Percentiles rank a stretch among this genome's conserved stretches.
phyloP scores from a whole-genome alignment of 2,329 filamentous ascomycete species.

The Claviceps purpurea region DNA sequence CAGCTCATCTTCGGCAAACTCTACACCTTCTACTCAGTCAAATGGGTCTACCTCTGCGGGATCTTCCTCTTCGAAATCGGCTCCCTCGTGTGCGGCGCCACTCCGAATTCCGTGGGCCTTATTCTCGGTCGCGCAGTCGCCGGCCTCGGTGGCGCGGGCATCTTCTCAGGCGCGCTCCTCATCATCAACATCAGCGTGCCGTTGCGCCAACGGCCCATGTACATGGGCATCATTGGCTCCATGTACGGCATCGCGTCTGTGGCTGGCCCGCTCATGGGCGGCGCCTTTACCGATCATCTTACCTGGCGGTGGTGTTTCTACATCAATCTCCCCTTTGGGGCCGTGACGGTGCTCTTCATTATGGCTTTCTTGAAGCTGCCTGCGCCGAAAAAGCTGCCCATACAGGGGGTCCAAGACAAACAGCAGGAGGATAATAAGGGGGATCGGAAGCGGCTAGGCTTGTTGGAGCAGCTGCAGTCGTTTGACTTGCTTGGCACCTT shows the following conservation, averaged over 20 bases:
- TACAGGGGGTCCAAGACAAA: slow-evolving; percentile 2
- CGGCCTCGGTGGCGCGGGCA: slow-evolving; percentile 29
- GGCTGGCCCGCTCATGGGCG: slow-evolving; percentile 21
- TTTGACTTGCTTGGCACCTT: slow-evolving; percentile 15
- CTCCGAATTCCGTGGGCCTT: slow-evolving; percentile 19
- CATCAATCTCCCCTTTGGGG: slow-evolving; percentile 26
- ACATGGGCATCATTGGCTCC: slow-evolving; percentile 22
- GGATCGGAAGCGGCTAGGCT: slow-evolving; percentile 3
- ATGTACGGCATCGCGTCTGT: slow-evolving; percentile 34
- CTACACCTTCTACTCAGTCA: slow-evolving; percentile 27
- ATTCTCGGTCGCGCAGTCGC: slow-evolving; percentile 23
- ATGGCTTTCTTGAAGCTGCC: slow-evolving; percentile 9
- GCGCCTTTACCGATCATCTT: slow-evolving; percentile 21
- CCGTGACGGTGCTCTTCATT: slow-evolving; percentile 20
- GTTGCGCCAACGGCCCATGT: slow-evolving; percentile 19
- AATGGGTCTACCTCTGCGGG: slow-evolving; percentile 13
- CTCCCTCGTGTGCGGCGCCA: slow-evolving; percentile 18
- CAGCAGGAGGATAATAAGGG: background rate
- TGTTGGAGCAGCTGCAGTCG: slow-evolving; percentile 1
- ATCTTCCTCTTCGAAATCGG: slow-evolving; percentile 17
- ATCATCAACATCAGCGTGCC: slow-evolving; percentile 28
- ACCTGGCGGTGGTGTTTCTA: slow-evolving; percentile 29
- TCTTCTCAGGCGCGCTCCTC: slow-evolving; percentile 29
- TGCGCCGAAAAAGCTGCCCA: background rate
- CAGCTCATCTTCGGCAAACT: slow-evolving; percentile 25